A percentile compares a stretch with the other conserved stretches of the same genome.
These are phyloP conservation scores for Metarhizium brunneum DNA, from an alignment of 2,329 filamentous ascomycete species.

Conservation along the genomic window DNA sequence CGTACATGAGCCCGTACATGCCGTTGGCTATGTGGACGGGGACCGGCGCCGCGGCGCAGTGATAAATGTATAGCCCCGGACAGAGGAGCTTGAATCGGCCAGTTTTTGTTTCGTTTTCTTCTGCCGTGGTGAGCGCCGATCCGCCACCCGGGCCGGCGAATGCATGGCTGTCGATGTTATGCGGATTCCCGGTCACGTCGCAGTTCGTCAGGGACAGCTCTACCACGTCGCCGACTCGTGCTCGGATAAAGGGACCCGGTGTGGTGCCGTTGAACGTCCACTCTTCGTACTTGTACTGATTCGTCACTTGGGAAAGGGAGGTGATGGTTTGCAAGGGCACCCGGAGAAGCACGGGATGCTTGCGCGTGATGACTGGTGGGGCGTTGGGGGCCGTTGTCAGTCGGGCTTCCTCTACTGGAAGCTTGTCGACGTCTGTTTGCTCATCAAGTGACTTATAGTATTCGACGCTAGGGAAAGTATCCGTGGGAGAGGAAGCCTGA, in stretches of 20 bases:
- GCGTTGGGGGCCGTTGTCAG: conserved; percentile 21
- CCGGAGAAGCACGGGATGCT: conserved; percentile 20
- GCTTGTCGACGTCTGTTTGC: conserved; percentile 6
- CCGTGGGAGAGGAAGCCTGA: not conserved
- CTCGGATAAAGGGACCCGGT: conserved; percentile 25
- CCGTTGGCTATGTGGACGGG: conserved; percentile 27
- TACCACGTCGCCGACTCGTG: conserved; percentile 22
- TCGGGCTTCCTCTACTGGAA: conserved; percentile 19
- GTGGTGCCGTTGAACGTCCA: conserved; percentile 25
- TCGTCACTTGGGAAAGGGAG: conserved; percentile 20
- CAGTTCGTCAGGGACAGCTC: conserved; percentile 22
- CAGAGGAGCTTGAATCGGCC: conserved; percentile 19
- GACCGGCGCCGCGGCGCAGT: conserved; percentile 24
- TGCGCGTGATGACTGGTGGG: conserved; percentile 20
- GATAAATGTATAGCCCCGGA: conserved; percentile 23
- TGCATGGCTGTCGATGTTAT: conserved; percentile 24
- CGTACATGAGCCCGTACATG: conserved; percentile 27
- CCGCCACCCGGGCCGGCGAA: conserved; percentile 24
- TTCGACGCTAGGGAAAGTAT: not conserved
- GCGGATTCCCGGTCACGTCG: conserved; percentile 22
- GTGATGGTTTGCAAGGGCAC: conserved; percentile 18
- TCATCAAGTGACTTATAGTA: conserved; percentile 3
- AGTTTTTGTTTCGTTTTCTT: conserved; percentile 22
- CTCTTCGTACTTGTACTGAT: conserved; percentile 23
- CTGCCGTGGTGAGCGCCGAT: conserved; percentile 20